Evolutionary conservation across 2,329 filamentous ascomycete genomes (phyloP), one percentile per base, ranked within the genome.

Genomic region (Diaporthe destruens): DNA sequence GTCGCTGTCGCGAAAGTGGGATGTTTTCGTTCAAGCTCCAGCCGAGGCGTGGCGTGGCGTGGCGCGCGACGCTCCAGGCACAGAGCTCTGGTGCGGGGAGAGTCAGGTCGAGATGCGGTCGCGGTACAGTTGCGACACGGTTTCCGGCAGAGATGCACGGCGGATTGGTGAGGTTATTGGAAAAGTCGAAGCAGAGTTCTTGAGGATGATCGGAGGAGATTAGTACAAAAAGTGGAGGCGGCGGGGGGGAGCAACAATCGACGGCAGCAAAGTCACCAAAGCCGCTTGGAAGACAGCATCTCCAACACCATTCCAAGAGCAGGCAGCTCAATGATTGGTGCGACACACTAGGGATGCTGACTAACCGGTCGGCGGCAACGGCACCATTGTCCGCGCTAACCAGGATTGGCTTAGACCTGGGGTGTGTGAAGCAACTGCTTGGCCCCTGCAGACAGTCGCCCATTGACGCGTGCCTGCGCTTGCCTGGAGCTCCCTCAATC

Each of bases 401-500:
- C 47, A 51, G n/a, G 47, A 39, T 7, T 18, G 34, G 61, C 47
- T 11, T 53, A 53, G 47, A 7, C 20, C 23, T 32, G 39, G 2
- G 12, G 39, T 42, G 36, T 39, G 36, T 42, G 29, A 29, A 29
- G 29, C 29, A 29, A 29, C 29, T 29, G 39, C 34, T 44, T 18
- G 42, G 53, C 36, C 39, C 34, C 69, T 54, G 56, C 47, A 59
- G 47, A 42, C 44, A 18, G 3, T 36, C 44, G 61, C 44, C 51
- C 71, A 67, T 70, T 72, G 72, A 80, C 78, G 79, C 78, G 78
- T 80, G 69, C 72, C 76, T 76, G 71, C 77, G 77, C 77, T 80
- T 85, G 84, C 84, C 84, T 86, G 80, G 84, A 85, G 84, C 84
- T 85, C 80, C 76, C 34, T 70, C 42, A 25, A 51, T 63, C 47